phyloP scores from a whole-genome alignment of 352 stramenopile genomes.

The Globisporangium nagaii region DNA sequence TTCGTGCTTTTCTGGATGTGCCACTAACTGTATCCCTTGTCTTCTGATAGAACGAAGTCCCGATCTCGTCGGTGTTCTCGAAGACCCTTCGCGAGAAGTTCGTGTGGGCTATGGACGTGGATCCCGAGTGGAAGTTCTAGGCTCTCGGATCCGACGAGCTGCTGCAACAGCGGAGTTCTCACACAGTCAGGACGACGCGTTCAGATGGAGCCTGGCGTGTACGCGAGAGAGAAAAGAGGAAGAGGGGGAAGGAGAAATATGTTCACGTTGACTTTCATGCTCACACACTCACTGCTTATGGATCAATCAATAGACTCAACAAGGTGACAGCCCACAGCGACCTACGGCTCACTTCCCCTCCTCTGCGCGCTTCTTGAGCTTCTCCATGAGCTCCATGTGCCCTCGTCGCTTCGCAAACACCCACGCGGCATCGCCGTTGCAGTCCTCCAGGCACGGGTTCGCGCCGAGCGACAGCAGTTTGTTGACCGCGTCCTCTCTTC shows the following conservation, averaged over 20 bases:
- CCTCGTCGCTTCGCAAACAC: constrained; percentile 64
- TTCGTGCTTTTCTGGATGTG: constrained; percentile 3
- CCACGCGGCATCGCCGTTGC: constrained; percentile 50
- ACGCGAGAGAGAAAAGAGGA: not conserved
- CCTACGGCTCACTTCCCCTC: constrained; percentile 32
- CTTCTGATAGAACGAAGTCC: constrained; percentile 86
- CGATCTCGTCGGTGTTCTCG: constrained; percentile 98
- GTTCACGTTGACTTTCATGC: constrained; percentile 3
- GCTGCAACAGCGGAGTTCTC: not conserved
- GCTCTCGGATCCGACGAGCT: not conserved
- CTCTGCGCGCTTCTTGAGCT: constrained; percentile 60
- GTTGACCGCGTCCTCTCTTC: constrained; percentile 63
- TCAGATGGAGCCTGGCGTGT: too few relatives aligned
- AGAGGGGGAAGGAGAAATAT: not conserved
- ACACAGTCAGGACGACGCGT: too few relatives aligned
- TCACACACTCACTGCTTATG: constrained; percentile 2
- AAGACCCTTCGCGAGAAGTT: constrained; percentile 99
- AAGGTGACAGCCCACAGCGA: too few relatives aligned
- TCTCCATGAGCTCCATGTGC: constrained; percentile 59
- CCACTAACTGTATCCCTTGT: not conserved
- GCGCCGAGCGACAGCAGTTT: constrained; percentile 61
- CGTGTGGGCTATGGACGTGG: constrained; percentile 99
- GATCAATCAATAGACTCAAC: constrained; percentile 4
- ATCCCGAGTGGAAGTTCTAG: constrained; percentile 95
- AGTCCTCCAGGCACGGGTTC: constrained; percentile 56